Evolutionary conservation across 768 basidiomycete genomes (phyloP).

Genomic region (Tulasnella calospora): DNA sequence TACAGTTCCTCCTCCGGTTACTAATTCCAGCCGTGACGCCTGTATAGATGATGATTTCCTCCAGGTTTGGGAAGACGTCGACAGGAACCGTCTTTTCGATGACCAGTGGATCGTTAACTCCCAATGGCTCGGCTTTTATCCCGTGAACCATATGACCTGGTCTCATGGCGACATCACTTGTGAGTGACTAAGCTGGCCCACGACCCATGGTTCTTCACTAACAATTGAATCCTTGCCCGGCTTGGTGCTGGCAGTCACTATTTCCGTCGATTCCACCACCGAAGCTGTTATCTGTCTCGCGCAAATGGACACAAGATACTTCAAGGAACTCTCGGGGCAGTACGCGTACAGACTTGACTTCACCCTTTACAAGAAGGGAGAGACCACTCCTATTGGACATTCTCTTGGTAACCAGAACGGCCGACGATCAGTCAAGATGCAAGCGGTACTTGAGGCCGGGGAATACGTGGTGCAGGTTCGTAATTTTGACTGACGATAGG

Average conservation of each 20-base stretch:
- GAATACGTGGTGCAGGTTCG: constrained; percentile 38
- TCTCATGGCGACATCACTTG: constrained; percentile 53
- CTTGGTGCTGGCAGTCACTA: constrained; percentile 40
- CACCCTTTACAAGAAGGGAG: constrained; percentile 47
- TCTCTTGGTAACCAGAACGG: constrained; percentile 31
- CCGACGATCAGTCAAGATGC: constrained; percentile 32
- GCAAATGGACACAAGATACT: constrained; percentile 50
- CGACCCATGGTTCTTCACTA: not conserved
- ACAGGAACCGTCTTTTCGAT: constrained; percentile 48
- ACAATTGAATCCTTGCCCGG: not conserved
- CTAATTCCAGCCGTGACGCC: not conserved
- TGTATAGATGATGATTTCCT: constrained; percentile 30
- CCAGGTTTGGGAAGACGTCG: constrained; percentile 42
- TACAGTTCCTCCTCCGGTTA: not conserved
- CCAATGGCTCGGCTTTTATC: constrained; percentile 48
- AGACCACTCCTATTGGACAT: constrained; percentile 30
- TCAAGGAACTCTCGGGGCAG: constrained; percentile 44
- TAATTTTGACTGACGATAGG: not conserved
- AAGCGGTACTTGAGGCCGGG: constrained; percentile 32
- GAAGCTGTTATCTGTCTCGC: constrained; percentile 50
- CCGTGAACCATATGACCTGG: constrained; percentile 46
- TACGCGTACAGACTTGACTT: constrained; percentile 51
- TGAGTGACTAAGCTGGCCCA: constrained; percentile 33
- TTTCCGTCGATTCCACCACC: constrained; percentile 42
- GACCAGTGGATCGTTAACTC: constrained; percentile 47